These are phyloP conservation scores for Vigna mungo DNA, from an alignment of 306 rosid genomes.

Conservation along the genomic window DNA sequence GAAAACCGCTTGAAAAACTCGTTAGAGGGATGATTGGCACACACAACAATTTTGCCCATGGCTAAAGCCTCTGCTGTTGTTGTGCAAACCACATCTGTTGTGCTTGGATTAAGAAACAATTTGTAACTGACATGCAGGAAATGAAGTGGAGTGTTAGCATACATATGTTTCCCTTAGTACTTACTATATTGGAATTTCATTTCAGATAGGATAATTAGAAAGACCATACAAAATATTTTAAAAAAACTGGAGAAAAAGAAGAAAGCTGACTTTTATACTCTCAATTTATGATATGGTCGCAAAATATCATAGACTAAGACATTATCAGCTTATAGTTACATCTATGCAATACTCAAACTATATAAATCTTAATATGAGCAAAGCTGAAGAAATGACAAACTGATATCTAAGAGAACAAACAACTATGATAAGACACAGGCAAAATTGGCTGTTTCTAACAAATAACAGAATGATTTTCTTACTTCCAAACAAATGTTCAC, in stretches of 20 bases:
- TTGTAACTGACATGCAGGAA: slow-evolving; percentile 68
- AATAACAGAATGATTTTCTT: too few species aligned
- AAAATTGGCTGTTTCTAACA: too few species aligned
- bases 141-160: slow-evolving; percentile 29
- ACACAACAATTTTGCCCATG: slow-evolving; percentile 86
- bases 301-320: slow-evolving; percentile 7
- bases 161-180: slow-evolving; percentile 31
- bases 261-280: not conserved
- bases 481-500: too few species aligned
- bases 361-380: not conserved
- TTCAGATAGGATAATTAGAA: not conserved
- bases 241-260: not conserved
- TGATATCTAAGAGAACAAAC: too few species aligned
- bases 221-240: not conserved
- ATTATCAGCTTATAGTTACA: slow-evolving; percentile 2
- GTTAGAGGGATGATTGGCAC: slow-evolving; percentile 90
- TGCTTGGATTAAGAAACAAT: slow-evolving; percentile 95
- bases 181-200: slow-evolving; percentile 18
- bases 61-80: slow-evolving; percentile 99
- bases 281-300: not conserved
- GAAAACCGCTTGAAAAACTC: slow-evolving; percentile 97
- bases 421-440: too few species aligned
- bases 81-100: slow-evolving; percentile 95
- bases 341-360: slow-evolving; percentile 3
- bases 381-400: too few species aligned